Evolutionary conservation across 106 monocot species (phyloP).

Genomic region (Dendrobium huoshanense): DNA sequence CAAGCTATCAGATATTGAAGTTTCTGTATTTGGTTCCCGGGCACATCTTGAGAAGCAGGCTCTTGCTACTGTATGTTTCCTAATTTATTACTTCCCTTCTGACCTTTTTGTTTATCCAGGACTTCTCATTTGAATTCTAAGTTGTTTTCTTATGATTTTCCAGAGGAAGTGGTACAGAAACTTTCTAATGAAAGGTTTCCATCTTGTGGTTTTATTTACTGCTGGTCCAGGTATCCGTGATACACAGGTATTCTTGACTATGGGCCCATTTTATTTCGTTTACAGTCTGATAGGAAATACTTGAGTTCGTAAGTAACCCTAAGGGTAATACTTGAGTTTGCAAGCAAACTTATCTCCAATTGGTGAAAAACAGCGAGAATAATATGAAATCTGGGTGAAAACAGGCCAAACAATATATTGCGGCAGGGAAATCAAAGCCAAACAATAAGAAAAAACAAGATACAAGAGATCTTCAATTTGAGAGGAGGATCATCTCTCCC

Average conservation of each 20-base stretch:
- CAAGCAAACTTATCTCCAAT: no score
- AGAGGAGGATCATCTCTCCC: no score
- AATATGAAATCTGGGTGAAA: no score
- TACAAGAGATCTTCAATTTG: no score
- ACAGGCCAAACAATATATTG: no score
- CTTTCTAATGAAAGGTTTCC: slow-evolving; percentile 98
- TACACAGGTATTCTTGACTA: slow-evolving; percentile 59
- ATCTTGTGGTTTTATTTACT: slow-evolving; percentile 80
- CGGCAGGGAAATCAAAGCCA: no score
- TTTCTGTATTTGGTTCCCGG: slow-evolving; percentile 91
- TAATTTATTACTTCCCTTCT: neutral
- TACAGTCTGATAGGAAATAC: no score
- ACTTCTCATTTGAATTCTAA: neutral
- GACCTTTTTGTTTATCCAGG: neutral
- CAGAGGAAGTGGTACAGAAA: slow-evolving; percentile 98
- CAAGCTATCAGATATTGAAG: slow-evolving; percentile 50
- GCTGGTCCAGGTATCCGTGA: slow-evolving; percentile 96
- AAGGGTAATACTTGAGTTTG: no score
- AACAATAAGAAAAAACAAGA: no score
- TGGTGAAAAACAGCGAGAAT: no score
- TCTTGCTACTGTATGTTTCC: slow-evolving; percentile 67
- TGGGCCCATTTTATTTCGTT: neutral
- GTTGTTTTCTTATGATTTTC: slow-evolving; percentile 16
- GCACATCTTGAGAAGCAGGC: slow-evolving; percentile 98
- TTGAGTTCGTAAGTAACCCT: no score